Conservation (phyloP, 768 basidiomycete species). For the Sporobolomyces roseus region DNA sequence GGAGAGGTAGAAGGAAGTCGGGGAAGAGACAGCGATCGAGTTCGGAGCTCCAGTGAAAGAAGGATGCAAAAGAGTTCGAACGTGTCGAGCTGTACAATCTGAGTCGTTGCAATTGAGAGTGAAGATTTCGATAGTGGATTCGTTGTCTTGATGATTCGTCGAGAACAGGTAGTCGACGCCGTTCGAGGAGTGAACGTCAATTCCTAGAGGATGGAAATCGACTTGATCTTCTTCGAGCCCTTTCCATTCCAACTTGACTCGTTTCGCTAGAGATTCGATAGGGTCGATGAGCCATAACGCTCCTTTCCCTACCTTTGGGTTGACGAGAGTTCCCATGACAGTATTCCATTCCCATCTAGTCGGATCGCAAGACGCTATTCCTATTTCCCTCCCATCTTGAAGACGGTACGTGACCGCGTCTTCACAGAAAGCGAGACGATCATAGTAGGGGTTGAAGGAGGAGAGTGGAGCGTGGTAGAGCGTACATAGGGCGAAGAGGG, state of each 20-base stretch:
- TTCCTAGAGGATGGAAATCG: slow-evolving; percentile 69
- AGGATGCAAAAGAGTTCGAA: slow-evolving; percentile 61
- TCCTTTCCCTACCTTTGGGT: slow-evolving; percentile 59
- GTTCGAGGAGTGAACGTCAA: slow-evolving; percentile 57
- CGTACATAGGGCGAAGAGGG: background rate
- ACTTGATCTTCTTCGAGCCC: background rate
- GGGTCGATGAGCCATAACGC: slow-evolving; percentile 59
- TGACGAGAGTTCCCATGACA: slow-evolving; percentile 60
- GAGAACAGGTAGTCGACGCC: slow-evolving; percentile 56
- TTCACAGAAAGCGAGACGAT: slow-evolving; percentile 23
- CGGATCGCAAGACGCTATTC: slow-evolving; percentile 58
- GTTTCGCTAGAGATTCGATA: slow-evolving; percentile 48
- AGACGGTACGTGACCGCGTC: background rate
- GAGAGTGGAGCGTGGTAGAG: too few relatives aligned
- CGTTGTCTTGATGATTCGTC: slow-evolving; percentile 63
- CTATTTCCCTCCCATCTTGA: slow-evolving; percentile 22
- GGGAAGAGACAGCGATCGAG: slow-evolving; percentile 55
- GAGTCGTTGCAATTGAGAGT: slow-evolving; percentile 15
- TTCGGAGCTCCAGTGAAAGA: slow-evolving; percentile 63
- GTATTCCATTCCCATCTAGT: slow-evolving; percentile 66
- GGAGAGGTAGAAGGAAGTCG: slow-evolving; percentile 59
- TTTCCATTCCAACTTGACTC: slow-evolving; percentile 48
- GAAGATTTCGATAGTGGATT: slow-evolving; percentile 68
- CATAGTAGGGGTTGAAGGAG: background rate
- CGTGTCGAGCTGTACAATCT: slow-evolving; percentile 54